Evolutionary conservation across 2,329 filamentous ascomycete species (phyloP), one percentile per base, ranked within the genome.

Genomic region (Penicillium sclerotiorum): DNA sequence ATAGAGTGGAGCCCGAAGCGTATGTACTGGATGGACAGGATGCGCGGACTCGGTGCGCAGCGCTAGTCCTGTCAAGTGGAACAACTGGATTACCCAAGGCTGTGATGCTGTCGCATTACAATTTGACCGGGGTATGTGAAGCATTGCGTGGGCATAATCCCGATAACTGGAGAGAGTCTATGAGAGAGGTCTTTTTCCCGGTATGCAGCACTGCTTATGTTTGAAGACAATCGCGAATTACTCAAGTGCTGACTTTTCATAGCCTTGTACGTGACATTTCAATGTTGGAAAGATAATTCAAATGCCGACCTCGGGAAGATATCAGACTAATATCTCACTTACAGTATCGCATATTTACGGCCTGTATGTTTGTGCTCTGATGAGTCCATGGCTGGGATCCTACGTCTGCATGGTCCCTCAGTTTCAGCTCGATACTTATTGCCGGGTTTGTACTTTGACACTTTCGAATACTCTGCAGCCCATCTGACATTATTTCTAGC

Each of bases 361-460:
- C 12, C 46, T 56, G 5, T 57, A 57, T 36, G 55, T 57, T 4
- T 52, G 49, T 25, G 40, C 47, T 12, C 38, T 46, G 12, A 52
- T 52, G 36, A 47, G 45, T 18, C 43, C 42, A 7, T 57, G 55
- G 55, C 23, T 56, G n/a, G 55, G 55, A 9, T 47, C 32, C 11
- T 57, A 57, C 39, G 52, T 56, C 3, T 57, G 55, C 21, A 21
- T 57, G 27, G 47, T 57, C 36, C 49, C 53, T n/a, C 41, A 37
- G 1, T 56, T 56, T 23, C 39, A 56, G 2, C n/a, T 56, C 5
- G 41, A 56, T 21, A 18, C n/a, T 12, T 56, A 46, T 17, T 56
- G 53, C 36, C 53, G 42, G 20, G 38, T 41, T 15, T 8, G 21
- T 27, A 8, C 11, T 27, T 21, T 41, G 5, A 1, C 8, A 41